phyloP scores from a whole-genome alignment of 352 stramenopile genomes.

The Globisporangium solare region DNA sequence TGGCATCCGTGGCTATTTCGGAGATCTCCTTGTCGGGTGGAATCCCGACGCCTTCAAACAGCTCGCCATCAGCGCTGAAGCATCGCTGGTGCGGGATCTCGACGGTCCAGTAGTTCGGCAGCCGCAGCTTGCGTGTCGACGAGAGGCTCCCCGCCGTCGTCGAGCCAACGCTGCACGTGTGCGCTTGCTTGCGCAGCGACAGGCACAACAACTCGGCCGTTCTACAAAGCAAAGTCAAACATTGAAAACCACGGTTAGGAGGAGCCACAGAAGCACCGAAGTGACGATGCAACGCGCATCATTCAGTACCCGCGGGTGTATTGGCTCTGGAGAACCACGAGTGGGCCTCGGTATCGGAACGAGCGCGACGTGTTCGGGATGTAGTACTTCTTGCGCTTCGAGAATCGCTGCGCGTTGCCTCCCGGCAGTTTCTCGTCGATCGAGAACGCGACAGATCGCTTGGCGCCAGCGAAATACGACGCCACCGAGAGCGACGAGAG shows the following conservation, averaged over 20 bases:
- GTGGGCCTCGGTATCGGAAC: slow-evolving; percentile 54
- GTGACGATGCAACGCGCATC: too few relatives aligned
- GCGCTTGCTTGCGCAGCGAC: slow-evolving; percentile 53
- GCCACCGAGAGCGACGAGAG: slow-evolving; percentile 57
- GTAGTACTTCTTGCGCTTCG: slow-evolving; percentile 54
- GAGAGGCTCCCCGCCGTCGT: slow-evolving; percentile 61
- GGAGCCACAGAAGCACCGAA: too few relatives aligned
- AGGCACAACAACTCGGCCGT: slow-evolving; percentile 58
- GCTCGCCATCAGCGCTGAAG: slow-evolving; percentile 52
- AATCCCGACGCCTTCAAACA: slow-evolving; percentile 64
- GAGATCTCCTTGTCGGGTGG: slow-evolving; percentile 40
- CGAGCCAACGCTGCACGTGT: slow-evolving; percentile 57
- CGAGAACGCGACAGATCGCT: slow-evolving; percentile 46
- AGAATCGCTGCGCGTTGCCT: slow-evolving; percentile 30
- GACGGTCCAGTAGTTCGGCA: slow-evolving; percentile 81
- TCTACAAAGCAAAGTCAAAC: slow-evolving; percentile 7
- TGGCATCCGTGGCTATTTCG: slow-evolving; percentile 1
- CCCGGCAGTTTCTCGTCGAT: slow-evolving; percentile 62
- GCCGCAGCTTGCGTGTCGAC: slow-evolving; percentile 50
- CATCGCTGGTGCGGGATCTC: slow-evolving; percentile 75
- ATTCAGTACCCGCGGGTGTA: slow-evolving; percentile 79
- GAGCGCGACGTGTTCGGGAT: slow-evolving; percentile 51
- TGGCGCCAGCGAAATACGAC: slow-evolving; percentile 62
- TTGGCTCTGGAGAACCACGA: slow-evolving; percentile 72
- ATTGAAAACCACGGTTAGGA: too few relatives aligned